phyloP scores from a whole-genome alignment of 148 eudicot genomes.

The Dianthus caryophyllus region DNA sequence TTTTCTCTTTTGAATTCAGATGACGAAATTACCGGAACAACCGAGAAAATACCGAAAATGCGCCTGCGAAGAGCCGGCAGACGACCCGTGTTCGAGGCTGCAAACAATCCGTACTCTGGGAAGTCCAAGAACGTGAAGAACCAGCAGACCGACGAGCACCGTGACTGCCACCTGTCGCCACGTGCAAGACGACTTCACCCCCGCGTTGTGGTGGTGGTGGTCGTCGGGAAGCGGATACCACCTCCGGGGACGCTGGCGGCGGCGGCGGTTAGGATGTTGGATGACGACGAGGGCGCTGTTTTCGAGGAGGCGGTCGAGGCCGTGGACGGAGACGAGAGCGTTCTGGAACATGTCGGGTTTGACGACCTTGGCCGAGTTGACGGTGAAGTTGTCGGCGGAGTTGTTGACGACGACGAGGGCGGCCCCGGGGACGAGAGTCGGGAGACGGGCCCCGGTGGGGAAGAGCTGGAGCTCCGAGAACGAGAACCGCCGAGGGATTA shows the following conservation, averaged over 20 bases:
- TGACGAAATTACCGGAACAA: not conserved
- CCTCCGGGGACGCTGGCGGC: not conserved
- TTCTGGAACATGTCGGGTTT: constrained; percentile 36
- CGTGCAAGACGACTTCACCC: not conserved
- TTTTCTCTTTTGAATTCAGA: not conserved
- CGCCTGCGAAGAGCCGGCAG: too few species aligned
- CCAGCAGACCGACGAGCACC: not conserved
- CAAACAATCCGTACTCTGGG: not conserved
- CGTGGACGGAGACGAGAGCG: constrained; percentile 40
- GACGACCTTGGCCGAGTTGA: constrained; percentile 30
- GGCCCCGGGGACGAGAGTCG: constrained; percentile 41
- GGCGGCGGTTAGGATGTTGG: not conserved
- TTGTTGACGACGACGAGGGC: constrained; percentile 36
- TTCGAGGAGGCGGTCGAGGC: constrained; percentile 28
- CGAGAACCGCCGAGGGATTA: constrained; percentile 35
- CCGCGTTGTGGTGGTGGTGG: not conserved
- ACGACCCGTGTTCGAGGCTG: not conserved
- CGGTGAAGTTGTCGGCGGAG: constrained; percentile 34
- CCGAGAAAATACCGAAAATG: not conserved
- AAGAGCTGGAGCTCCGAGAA: constrained; percentile 39
- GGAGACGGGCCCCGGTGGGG: constrained; percentile 26
- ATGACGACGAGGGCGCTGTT: not conserved
- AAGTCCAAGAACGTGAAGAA: constrained; percentile 6
- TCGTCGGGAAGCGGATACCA: not conserved
- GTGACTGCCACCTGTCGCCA: not conserved